Conservation (phyloP, 805 yeast genomes). For the Nakazawaea siamensis region DNA sequence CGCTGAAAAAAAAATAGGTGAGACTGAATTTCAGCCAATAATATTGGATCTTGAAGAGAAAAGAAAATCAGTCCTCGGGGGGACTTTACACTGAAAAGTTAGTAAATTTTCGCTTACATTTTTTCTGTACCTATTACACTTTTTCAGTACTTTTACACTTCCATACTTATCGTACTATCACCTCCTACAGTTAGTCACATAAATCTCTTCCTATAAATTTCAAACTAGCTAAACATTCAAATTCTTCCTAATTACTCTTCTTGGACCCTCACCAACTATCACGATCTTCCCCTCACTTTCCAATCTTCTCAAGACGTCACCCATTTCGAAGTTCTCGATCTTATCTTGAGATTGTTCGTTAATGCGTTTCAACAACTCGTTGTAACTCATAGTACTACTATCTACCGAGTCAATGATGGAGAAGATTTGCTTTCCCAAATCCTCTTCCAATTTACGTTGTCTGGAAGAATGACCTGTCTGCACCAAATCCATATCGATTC, state of each 20-base stretch:
- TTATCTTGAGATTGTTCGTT: conserved; percentile 59
- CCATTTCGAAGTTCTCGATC: conserved; percentile 64
- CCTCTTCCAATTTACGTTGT: conserved; percentile 72
- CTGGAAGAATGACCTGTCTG: conserved; percentile 93
- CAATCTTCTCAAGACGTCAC: conserved; percentile 58
- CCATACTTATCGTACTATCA: too few species aligned
- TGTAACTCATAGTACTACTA: conserved; percentile 44
- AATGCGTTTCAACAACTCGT: conserved; percentile 48
- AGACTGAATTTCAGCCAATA: too few species aligned
- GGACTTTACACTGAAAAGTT: background rate
- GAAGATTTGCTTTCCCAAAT: conserved; percentile 54
- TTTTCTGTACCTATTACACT: too few species aligned
- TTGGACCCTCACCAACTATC: conserved; percentile 64
- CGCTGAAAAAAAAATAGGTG: too few species aligned
- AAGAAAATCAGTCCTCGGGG: background rate
- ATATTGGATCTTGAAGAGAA: background rate
- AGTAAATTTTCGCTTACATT: background rate
- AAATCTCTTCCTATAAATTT: background rate
- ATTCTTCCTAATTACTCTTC: conserved; percentile 40
- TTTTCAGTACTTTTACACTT: too few species aligned
- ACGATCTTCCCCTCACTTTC: conserved; percentile 64
- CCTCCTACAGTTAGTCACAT: background rate
- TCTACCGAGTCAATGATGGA: conserved; percentile 41
- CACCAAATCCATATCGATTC: conserved; percentile 94
- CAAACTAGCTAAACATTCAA: background rate